These are phyloP conservation scores for Gonapodya prolifera DNA, from an alignment of 192 early-diverging fungal genomes.

Conservation along the genomic window DNA sequence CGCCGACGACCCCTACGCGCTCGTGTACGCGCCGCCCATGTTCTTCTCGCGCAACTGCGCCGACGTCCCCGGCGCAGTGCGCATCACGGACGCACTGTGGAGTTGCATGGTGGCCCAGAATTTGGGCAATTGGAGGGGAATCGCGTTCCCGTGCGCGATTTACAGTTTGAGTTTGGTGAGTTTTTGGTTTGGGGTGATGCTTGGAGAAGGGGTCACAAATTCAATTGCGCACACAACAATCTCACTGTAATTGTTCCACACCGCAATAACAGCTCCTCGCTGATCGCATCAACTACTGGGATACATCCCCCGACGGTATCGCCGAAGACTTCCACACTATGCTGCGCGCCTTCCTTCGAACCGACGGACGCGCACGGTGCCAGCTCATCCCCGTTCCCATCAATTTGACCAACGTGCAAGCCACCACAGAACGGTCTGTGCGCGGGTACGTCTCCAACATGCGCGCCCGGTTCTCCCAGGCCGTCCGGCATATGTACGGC, in stretches of 20 bases:
- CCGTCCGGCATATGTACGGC: constrained; percentile 59
- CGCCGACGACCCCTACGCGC: constrained; percentile 28
- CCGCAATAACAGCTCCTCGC: constrained; percentile 32
- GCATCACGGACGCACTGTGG: constrained; percentile 64
- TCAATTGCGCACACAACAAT: too few species aligned
- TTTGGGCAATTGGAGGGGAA: constrained; percentile 37
- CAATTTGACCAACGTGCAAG: constrained; percentile 46
- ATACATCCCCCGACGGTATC: constrained; percentile 60
- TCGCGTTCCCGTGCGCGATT: constrained; percentile 63
- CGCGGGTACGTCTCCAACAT: constrained; percentile 28
- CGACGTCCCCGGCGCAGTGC: constrained; percentile 55
- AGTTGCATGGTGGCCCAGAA: constrained; percentile 62
- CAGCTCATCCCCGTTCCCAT: constrained; percentile 60
- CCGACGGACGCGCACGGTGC: constrained; percentile 47
- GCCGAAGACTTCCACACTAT: constrained; percentile 79
- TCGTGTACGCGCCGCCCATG: constrained; percentile 31
- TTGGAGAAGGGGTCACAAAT: background rate
- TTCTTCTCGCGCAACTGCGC: constrained; percentile 47
- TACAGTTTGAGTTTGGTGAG: constrained; percentile 59
- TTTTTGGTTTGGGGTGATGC: background rate
- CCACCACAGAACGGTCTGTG: background rate
- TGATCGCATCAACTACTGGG: constrained; percentile 60
- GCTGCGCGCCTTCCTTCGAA: constrained; percentile 65
- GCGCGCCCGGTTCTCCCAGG: constrained; percentile 52
- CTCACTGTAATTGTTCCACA: too few species aligned